phyloP scores from a whole-genome alignment of 1,284 basidiomycete species.

The Serendipita sp. region DNA sequence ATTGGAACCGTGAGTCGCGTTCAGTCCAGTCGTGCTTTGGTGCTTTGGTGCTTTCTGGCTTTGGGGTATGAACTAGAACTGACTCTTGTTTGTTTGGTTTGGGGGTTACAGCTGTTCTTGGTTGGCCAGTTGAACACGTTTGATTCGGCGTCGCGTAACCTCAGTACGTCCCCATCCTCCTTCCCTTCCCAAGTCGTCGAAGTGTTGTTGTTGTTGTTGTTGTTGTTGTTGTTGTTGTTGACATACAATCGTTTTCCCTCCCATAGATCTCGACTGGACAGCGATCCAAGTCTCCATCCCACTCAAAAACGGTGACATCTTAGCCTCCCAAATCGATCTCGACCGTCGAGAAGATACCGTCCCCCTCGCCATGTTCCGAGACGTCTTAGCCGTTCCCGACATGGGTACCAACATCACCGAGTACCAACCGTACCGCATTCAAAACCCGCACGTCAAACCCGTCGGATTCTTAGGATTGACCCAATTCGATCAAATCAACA shows the following conservation, averaged over 20 bases:
- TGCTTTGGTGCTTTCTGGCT: neutral
- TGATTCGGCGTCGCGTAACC: neutral
- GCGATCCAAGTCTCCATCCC: neutral
- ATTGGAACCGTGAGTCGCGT: neutral
- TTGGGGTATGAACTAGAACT: neutral
- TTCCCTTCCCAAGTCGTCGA: neutral
- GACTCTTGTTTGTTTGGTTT: too few relatives aligned
- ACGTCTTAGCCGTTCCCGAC: neutral
- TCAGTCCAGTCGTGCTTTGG: neutral
- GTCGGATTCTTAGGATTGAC: neutral
- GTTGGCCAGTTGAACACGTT: neutral
- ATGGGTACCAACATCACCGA: neutral
- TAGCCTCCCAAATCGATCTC: neutral
- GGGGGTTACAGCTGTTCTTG: neutral
- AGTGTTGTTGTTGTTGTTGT: neutral
- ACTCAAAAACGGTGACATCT: neutral
- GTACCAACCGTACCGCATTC: neutral
- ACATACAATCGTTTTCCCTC: neutral
- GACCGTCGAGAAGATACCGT: neutral
- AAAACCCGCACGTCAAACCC: neutral
- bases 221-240: neutral
- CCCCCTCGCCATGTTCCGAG: neutral
- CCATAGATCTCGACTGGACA: neutral
- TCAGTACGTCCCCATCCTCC: neutral
- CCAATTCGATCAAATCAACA: neutral